Conservation (phyloP, 495 filamentous ascomycete species). For the Tuber aestivum region DNA sequence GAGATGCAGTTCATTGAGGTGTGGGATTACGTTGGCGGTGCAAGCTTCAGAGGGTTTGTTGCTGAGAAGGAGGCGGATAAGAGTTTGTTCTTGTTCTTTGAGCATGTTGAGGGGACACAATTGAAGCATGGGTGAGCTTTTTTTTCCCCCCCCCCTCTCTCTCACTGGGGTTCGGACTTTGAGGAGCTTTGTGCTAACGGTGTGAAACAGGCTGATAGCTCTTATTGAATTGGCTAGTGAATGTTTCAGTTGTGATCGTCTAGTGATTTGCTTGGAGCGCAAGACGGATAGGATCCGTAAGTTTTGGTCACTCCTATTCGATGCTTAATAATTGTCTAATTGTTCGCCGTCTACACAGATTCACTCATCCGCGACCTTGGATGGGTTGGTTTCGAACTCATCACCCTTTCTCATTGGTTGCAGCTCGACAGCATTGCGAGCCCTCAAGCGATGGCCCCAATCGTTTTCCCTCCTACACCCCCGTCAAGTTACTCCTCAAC, state of each 20-base stretch:
- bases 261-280: constrained; percentile 76
- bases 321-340: constrained; percentile 18
- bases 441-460: constrained; percentile 9
- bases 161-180: constrained; percentile 14
- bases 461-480: background rate
- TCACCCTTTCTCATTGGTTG: constrained; percentile 69
- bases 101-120: constrained; percentile 62
- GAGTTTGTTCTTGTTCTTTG: constrained; percentile 84
- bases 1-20: constrained; percentile 62
- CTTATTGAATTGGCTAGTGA: constrained; percentile 79
- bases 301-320: constrained; percentile 13
- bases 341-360: constrained; percentile 35
- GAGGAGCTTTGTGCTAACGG: constrained; percentile 19
- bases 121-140: constrained; percentile 83
- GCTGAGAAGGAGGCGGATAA: constrained; percentile 57
- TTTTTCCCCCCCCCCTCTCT: background rate
- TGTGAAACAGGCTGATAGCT: constrained; percentile 64
- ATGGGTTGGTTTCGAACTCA: constrained; percentile 85
- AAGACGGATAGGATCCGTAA: constrained; percentile 48
- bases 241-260: constrained; percentile 64
- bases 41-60: constrained; percentile 78
- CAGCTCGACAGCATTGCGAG: constrained; percentile 21
- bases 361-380: constrained; percentile 71
- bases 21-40: constrained; percentile 80
- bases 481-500: constrained; percentile 40